Base-by-base conservation (phyloP, 208 protist genomes). In the Crithidia acanthocephali region DNA sequence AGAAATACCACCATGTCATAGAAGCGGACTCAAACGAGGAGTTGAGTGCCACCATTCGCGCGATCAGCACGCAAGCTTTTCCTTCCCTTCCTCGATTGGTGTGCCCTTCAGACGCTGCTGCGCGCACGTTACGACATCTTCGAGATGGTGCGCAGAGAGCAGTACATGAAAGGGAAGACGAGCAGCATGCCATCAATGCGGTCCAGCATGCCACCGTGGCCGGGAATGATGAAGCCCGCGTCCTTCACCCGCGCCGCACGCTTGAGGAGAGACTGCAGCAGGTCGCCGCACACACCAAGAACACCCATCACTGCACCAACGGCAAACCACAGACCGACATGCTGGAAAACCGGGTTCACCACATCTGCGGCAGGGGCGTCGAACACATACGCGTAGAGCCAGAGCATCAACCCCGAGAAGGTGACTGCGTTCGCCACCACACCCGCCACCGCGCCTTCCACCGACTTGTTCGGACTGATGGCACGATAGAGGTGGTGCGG, bases 141-240 rank as follows among this genome's bases (percentile, higher is more conserved):
- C 37, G 70, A 59, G 10, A 91, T 67, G 35, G 74, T 51, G 42
- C 59, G 65, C 47, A 91, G 47, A 13, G 78, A 68, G 61, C 78
- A 83, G 72, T 92, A 93, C 74, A 93, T 86, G 25, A 92, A 72
- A 5, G 87, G 87, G 67, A 94, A 92, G 7, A 83, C 81, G 23
- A 96, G 51, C 15, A 98, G 79, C 62, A 94, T 74, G 27, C 92
- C 92, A 60, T 97, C 92, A 44, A 98, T 82, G 63, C 92, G 81
- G 65, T 98, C 92, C n/a, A 98, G 82, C 45, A 97, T 83, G 35
- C 92, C 94, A 56, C 94, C 92, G 66, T 98, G 92, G 4, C 91
- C 94, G 32, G 91, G 92, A 22, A 98, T 84, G 48, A 94, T 85
- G 35, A 83, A 72, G 8, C 92, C 92, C 8, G 88, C 74, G 55